Percentiles rank a stretch among this genome's conserved stretches.
Conservation (phyloP, 2,329 filamentous ascomycete species). For the Colletotrichum chlorophyti region DNA sequence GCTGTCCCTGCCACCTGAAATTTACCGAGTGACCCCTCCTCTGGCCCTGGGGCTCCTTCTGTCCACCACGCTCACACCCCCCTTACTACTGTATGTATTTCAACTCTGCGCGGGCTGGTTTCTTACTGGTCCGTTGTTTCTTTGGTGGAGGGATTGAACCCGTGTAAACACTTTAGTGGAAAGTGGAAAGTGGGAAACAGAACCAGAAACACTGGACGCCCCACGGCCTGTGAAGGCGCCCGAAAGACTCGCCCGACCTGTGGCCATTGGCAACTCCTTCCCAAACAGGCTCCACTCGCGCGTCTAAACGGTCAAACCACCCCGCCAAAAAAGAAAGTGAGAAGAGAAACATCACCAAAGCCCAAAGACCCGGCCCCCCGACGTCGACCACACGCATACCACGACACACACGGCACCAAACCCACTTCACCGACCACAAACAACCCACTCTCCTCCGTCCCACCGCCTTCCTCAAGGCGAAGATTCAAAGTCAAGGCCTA, state of each 20-base stretch:
- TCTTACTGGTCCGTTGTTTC: too few relatives aligned
- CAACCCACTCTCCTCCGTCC: conserved; percentile 5
- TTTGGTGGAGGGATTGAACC: not conserved
- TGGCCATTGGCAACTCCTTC: not conserved
- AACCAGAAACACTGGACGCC: too few relatives aligned
- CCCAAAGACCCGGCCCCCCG: not conserved
- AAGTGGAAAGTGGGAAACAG: conserved; percentile 1
- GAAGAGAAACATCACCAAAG: conserved; percentile 24
- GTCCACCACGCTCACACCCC: too few relatives aligned
- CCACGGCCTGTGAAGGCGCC: conserved; percentile 10
- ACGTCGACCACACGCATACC: not conserved
- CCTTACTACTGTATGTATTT: too few relatives aligned
- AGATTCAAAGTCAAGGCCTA: not conserved
- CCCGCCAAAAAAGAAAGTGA: conserved; percentile 27
- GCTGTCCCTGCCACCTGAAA: conserved; percentile 9
- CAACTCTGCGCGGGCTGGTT: not conserved
- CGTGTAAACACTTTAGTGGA: conserved; percentile 9
- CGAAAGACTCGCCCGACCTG: not conserved
- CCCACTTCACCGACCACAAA: not conserved
- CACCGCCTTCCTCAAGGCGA: not conserved
- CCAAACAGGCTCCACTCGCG: conserved; percentile 10
- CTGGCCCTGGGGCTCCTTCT: too few relatives aligned
- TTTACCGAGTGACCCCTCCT: conserved; percentile 17
- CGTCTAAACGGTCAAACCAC: conserved; percentile 21
- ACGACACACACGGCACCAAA: conserved; percentile 9